Base-by-base conservation (phyloP, 1,284 basidiomycete genomes). In the Irpex rosettiformis region DNA sequence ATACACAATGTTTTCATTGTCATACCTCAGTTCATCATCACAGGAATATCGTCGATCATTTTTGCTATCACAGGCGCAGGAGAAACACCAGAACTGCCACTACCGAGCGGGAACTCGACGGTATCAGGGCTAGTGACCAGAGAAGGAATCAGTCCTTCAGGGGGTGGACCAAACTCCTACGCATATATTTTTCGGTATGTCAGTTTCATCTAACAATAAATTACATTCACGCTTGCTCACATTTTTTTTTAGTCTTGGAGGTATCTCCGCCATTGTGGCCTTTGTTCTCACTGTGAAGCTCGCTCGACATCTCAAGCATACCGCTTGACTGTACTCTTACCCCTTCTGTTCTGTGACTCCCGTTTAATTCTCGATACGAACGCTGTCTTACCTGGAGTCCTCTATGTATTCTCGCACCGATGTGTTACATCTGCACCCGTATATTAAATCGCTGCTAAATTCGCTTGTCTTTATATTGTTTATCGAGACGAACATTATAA, bases 1-100 rank as follows among this genome's bases (percentile, higher is more conserved):
- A 95, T 96, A 58, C 93, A 96, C 72, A 97, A 96, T 66, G 82
- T 96, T 56, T 95, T 91, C 70, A 79, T 96, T 63, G 94, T 96
- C 56, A 76, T 89, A 16, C 89, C 85, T 3, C 88, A 90, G 63
- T 88, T 90, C 68, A 75, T 91, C 29, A 82, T 89, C 52, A 87
- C 84, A 0, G 88, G 81, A 10, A 66, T 91, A 13, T 82, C 88
- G 3, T 81, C 87, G 6, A 71, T 89, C 52, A 75, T 89, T 40
- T 89, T 90, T 67, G 84, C 86, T 16, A 63, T 89, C 11, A 83
- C 89, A 27, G 47, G 51, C 30, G 27, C 57, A 8, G 57, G 60
- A 52, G 89, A 91, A 60, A 80, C 82, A 1, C 67, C 74, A 22
- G 82, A 79, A 59, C 76, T 77, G n/a, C 77, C 75, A 8, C 61